Conservation (phyloP, 2,329 filamentous ascomycete species). For the Diplodia seriata region DNA sequence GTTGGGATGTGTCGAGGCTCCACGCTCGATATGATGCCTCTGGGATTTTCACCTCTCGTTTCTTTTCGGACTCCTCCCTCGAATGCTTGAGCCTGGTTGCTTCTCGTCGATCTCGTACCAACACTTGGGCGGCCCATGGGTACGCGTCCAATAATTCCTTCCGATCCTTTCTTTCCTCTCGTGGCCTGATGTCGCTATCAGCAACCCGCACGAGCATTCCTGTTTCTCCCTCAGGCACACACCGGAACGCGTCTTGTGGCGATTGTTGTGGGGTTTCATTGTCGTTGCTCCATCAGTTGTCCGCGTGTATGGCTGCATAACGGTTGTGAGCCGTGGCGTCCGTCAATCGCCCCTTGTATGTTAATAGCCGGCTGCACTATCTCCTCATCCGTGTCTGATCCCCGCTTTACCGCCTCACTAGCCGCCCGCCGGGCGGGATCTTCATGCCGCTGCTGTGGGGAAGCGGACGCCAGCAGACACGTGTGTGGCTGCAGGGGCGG, state of each 20-base stretch:
- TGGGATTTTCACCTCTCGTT: no score
- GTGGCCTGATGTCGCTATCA: neutral
- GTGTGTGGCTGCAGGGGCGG: neutral
- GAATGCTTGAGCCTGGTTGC: neutral
- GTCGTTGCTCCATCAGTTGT: neutral
- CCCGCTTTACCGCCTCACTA: slow-evolving; percentile 14
- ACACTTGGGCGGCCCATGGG: neutral
- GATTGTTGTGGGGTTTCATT: neutral
- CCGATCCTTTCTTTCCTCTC: neutral
- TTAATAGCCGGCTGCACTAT: neutral
- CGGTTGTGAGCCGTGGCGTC: no score
- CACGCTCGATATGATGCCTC: no score
- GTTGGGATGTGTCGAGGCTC: no score
- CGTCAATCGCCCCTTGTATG: neutral
- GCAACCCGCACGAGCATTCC: neutral
- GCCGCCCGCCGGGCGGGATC: neutral
- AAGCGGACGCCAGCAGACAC: neutral
- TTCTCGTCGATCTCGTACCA: neutral
- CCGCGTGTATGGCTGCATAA: neutral
- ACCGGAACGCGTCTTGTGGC: neutral
- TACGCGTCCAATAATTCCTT: slow-evolving; percentile 10
- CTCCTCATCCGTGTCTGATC: neutral
- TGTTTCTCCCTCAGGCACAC: neutral
- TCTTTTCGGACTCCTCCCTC: no score
- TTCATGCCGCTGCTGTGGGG: slow-evolving; percentile 1